Base-by-base conservation (phyloP, 192 early-diverging fungal genomes). In the Entomortierella lignicola region DNA sequence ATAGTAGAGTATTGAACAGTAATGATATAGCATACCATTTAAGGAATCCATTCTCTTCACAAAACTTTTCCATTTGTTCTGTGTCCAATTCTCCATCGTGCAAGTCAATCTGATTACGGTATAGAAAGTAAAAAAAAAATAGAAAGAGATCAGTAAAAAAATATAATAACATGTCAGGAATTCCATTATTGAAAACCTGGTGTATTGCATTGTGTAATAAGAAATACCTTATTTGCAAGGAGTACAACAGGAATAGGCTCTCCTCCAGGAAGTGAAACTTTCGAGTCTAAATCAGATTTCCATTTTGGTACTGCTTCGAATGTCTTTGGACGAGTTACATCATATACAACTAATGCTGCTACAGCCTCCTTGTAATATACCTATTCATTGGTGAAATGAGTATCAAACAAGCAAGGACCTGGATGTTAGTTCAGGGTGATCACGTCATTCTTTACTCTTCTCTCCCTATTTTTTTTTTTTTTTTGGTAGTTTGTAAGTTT, bases 341-440 rank as follows among this genome's bases (percentile, higher is more conserved):
- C 88, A 53, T 88, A 89, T 0, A 89, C 88, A 0, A 89, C 84
- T 53, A 89, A 74, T 25, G 88, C 88, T 2, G 85, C 88, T 2
- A 85, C 67, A 3, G 88, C 88, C 26, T 86, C 88, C 60, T 89
- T 89, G 69, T 88, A 89, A 21, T 89, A 89, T 4, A 89, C 83
- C 82, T 84, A 32, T 44, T 15, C 21, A 26, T 4, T 12, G 17
- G 44, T 47, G 3, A 47, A 2, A 15, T 32, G 25, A n/a, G 18
- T 54, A 54, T 26, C 23, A 20, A 6, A 8, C 6, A 43, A 26
- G 25, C 6, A 6, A 8, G 41, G 34, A 26, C 8, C 15, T n/a
- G n/a, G n/a, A n/a, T n/a, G n/a, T n/a, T n/a, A n/a, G n/a, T n/a
- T n/a, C n/a, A n/a, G n/a, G 12, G 29, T 27, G 31, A 27, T 18